A percentile compares a stretch with the other conserved stretches of the same genome.
These are phyloP conservation scores for Rhodotorula sp. DNA, from an alignment of 1,284 basidiomycete species.

Conservation along the genomic window DNA sequence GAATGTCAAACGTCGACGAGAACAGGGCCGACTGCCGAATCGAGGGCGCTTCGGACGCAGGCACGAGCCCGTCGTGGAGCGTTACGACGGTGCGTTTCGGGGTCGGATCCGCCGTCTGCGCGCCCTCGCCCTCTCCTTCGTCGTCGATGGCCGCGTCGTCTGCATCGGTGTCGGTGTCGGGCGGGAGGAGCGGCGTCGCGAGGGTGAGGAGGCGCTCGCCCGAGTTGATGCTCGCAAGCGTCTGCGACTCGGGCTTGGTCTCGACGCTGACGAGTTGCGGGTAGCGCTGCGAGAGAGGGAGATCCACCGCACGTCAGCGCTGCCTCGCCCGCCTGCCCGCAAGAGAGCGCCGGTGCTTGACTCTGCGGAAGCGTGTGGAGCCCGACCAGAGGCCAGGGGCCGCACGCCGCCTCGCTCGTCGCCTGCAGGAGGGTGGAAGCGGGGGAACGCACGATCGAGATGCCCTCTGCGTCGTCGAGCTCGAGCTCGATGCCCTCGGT, in stretches of 20 bases:
- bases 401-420: neutral
- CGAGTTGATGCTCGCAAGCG: conserved; percentile 31
- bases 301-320: neutral
- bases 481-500: conserved; percentile 23
- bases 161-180: neutral
- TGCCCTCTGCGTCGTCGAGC: conserved; percentile 9
- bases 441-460: conserved; percentile 29
- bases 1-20: conserved; percentile 32
- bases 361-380: neutral
- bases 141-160: neutral
- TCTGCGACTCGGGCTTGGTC: conserved; percentile 22
- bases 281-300: conserved; percentile 15
- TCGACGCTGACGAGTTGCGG: conserved; percentile 23
- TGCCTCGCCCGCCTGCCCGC: neutral
- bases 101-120: neutral
- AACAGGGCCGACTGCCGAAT: conserved; percentile 21
- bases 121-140: neutral
- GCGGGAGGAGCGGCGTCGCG: conserved; percentile 15
- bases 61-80: conserved; percentile 28
- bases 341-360: neutral
- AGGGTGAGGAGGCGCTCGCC: conserved; percentile 27
- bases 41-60: neutral
- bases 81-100: conserved; percentile 17
- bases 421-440: neutral
- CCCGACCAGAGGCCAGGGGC: too few relatives aligned